phyloP scores from a whole-genome alignment of 805 yeast species.

The Ogataea neopini region DNA sequence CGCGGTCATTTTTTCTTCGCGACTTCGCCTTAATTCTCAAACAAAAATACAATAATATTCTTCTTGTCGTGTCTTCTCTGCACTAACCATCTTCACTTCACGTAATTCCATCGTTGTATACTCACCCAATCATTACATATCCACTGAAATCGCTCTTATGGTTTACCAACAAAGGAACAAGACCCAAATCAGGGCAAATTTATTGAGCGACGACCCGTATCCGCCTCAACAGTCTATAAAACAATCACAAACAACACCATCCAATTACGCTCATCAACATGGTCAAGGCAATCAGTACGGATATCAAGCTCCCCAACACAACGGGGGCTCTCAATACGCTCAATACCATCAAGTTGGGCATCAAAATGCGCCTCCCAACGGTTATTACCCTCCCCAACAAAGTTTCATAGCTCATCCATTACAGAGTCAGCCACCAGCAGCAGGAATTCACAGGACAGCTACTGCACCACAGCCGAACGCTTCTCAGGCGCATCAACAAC shows the following conservation, averaged over 20 bases:
- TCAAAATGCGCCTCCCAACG: no score
- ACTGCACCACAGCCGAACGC: not conserved
- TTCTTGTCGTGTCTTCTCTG: not conserved
- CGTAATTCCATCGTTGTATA: not conserved
- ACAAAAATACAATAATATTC: not conserved
- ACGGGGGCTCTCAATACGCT: no score
- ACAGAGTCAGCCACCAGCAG: constrained; percentile 8
- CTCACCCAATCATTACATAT: not conserved
- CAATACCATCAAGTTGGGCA: not conserved
- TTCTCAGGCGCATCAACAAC: not conserved
- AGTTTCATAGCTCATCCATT: constrained; percentile 15
- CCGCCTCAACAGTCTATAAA: not conserved
- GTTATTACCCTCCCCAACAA: constrained; percentile 3
- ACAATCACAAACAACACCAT: not conserved
- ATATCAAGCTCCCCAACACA: constrained; percentile 5
- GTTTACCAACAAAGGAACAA: constrained; percentile 22
- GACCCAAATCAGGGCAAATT: constrained; percentile 28
- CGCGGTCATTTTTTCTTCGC: not conserved
- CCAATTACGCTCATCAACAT: no score
- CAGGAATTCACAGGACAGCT: not conserved
- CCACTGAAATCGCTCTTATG: no score
- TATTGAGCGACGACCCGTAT: constrained; percentile 20
- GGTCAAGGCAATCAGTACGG: not conserved
- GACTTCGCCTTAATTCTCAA: not conserved
- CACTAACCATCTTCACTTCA: not conserved